These are phyloP conservation scores for Centaurea solstitialis DNA, from an alignment of 129 eudicot species.

Conservation along the genomic window DNA sequence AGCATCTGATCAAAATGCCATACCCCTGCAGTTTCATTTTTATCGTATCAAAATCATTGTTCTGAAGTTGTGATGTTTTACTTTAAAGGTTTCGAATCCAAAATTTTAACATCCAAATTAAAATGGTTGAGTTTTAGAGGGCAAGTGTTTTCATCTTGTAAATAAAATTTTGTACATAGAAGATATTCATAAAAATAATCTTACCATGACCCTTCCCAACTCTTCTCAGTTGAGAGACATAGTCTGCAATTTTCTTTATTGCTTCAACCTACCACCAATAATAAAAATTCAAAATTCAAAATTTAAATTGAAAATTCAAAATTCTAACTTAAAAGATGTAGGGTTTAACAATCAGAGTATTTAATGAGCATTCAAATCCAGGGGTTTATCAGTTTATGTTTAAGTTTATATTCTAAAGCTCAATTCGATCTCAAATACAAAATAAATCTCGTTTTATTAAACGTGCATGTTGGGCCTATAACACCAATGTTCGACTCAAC, in stretches of 20 bases:
- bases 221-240: slow-evolving; percentile 82
- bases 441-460: background rate
- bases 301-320: no score
- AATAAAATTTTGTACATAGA: background rate
- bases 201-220: slow-evolving; percentile 98
- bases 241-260: slow-evolving; percentile 87
- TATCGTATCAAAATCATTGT: background rate
- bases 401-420: no score
- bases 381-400: no score
- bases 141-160: background rate
- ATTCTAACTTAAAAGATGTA: no score
- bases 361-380: background rate
- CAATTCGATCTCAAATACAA: background rate
- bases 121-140: no score
- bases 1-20: slow-evolving; percentile 98
- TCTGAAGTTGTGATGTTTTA: background rate
- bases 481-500: background rate
- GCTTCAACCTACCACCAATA: slow-evolving; percentile 69
- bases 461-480: background rate
- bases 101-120: background rate
- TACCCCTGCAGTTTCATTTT: slow-evolving; percentile 62
- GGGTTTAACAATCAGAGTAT: no score
- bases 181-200: slow-evolving; percentile 3
- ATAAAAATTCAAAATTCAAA: background rate
- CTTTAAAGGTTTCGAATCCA: no score